Evolutionary conservation across 2,329 filamentous ascomycete species (phyloP).

Genomic region (Pseudocercospora pini-densiflorae): DNA sequence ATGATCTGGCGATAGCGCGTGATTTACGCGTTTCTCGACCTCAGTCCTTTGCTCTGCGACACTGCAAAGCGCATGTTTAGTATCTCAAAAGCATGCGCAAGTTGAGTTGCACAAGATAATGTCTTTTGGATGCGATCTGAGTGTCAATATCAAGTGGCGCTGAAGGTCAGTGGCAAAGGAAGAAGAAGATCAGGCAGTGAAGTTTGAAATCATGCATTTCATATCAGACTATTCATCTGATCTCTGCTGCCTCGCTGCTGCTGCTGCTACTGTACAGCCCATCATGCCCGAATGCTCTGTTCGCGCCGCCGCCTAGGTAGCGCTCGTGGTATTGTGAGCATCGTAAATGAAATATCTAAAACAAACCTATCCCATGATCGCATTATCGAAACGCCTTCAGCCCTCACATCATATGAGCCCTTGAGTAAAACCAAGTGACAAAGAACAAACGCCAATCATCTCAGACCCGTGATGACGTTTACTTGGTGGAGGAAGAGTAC

Average conservation of each 20-base stretch:
- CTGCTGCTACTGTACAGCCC: slow-evolving; percentile 42
- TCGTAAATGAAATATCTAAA: slow-evolving; percentile 35
- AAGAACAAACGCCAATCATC: slow-evolving; percentile 49
- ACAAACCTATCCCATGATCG: slow-evolving; percentile 55
- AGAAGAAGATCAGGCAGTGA: slow-evolving; percentile 18
- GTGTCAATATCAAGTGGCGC: slow-evolving; percentile 8
- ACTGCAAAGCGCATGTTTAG: neutral
- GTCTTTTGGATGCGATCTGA: neutral
- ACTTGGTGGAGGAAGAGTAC: slow-evolving; percentile 99
- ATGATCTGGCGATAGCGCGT: neutral
- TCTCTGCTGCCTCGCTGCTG: slow-evolving; percentile 33
- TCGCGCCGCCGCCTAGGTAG: slow-evolving; percentile 29
- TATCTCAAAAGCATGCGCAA: neutral
- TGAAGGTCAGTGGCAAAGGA: slow-evolving; percentile 10
- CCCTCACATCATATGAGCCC: slow-evolving; percentile 24
- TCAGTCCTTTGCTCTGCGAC: neutral
- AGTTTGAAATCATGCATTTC: slow-evolving; percentile 42
- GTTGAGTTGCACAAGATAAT: neutral
- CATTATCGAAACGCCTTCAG: slow-evolving; percentile 52
- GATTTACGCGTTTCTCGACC: neutral
- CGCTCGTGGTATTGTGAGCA: slow-evolving; percentile 38
- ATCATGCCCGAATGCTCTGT: slow-evolving; percentile 29
- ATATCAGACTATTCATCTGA: slow-evolving; percentile 35
- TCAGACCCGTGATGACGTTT: slow-evolving; percentile 55
- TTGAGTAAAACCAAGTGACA: slow-evolving; percentile 24